Percentiles rank a stretch among this genome's conserved stretches.
Evolutionary conservation across 164 flowering plant genomes (phyloP).

Genomic region (Santalum album): DNA sequence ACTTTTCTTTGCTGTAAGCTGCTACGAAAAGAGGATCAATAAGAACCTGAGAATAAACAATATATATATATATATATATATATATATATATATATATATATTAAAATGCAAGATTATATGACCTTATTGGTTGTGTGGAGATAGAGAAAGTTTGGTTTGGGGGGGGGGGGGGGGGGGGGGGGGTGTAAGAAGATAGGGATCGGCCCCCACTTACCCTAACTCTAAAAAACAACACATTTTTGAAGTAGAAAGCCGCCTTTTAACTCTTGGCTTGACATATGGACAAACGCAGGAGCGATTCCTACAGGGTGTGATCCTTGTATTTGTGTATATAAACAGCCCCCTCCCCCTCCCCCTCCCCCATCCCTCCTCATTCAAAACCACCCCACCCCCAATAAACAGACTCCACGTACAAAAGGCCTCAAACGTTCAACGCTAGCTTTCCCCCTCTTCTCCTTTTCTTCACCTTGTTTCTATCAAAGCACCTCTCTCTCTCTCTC

Average conservation of each 20-base stretch:
- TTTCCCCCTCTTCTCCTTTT: no score
- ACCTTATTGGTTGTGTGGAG: neutral
- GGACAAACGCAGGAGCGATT: conserved; percentile 12
- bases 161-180: neutral
- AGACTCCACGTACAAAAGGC: conserved; percentile 4
- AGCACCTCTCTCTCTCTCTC: neutral
- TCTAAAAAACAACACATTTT: neutral
- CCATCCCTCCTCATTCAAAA: conserved; percentile 3
- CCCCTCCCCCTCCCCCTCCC: neutral
- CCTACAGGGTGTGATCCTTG: neutral
- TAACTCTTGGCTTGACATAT: conserved; percentile 4
- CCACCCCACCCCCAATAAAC: conserved; percentile 6
- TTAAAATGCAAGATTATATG: no score
- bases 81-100: no score
- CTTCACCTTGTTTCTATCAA: no score
- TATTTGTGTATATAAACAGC: conserved; percentile 29
- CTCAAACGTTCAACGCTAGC: neutral
- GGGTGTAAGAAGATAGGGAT: no score
- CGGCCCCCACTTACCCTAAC: conserved; percentile 5
- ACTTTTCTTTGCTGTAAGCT: neutral
- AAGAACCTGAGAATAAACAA: neutral
- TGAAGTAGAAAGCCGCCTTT: conserved; percentile 22
- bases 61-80: no score
- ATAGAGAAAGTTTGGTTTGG: neutral
- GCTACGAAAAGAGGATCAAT: neutral